phyloP scores from a whole-genome alignment of 1,139 yeast species.

The Suhomyces coccinellae region DNA sequence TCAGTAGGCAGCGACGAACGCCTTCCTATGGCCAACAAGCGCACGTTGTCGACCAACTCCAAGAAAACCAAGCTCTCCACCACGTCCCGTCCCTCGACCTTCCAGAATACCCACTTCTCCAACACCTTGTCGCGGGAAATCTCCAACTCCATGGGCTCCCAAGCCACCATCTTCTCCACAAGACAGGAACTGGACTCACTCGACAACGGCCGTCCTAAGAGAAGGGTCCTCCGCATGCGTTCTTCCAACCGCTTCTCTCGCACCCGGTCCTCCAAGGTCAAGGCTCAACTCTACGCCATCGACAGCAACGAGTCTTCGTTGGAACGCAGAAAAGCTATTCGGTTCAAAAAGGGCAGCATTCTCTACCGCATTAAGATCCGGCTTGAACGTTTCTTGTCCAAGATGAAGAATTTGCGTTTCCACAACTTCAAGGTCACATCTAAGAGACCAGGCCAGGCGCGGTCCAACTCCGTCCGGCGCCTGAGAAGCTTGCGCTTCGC shows the following conservation, averaged over 20 bases:
- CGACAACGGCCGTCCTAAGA: conserved; percentile 2
- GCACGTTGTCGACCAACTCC: conserved; percentile 10
- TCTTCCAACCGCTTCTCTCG: conserved; percentile 6
- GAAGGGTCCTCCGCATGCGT: conserved; percentile 5
- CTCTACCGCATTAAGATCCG: conserved; percentile 33
- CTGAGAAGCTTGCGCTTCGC: conserved; percentile 6
- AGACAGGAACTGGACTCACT: conserved; percentile 20
- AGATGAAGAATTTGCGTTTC: conserved; percentile 23
- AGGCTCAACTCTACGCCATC: conserved; percentile 15
- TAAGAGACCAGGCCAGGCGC: conserved; percentile 23
- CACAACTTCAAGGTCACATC: conserved; percentile 32
- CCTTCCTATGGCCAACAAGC: conserved; percentile 5
- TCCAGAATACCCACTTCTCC: conserved; percentile 10
- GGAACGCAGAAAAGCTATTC: conserved; percentile 37
- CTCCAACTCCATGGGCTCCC: conserved; percentile 45
- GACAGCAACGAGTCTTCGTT: conserved; percentile 21
- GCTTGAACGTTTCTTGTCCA: conserved; percentile 25
- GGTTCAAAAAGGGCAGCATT: conserved; percentile 34
- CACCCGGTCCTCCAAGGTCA: conserved; percentile 15
- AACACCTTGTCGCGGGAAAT: conserved; percentile 23
- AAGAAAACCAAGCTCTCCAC: conserved; percentile 10
- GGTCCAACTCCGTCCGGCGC: conserved; percentile 7
- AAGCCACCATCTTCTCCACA: conserved; percentile 49
- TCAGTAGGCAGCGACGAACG: conserved; percentile 24
- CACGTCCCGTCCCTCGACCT: conserved; percentile 10